A percentile compares a stretch with the other conserved stretches of the same genome.
Conservation (phyloP, 495 filamentous ascomycete species). For the Penicillium paradoxum region DNA sequence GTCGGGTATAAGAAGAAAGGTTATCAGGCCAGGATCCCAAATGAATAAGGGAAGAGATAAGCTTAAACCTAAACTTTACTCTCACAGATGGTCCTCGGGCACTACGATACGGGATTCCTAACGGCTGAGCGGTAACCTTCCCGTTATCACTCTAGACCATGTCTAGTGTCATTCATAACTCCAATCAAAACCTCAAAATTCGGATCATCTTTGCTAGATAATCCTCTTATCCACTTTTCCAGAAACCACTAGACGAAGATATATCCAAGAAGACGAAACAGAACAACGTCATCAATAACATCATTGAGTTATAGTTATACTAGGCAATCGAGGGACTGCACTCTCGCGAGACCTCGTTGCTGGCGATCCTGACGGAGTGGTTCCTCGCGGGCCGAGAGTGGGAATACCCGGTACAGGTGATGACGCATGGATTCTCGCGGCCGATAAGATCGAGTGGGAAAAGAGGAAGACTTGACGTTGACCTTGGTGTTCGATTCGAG, state of each 20-base stretch:
- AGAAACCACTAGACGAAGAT: constrained; percentile 10
- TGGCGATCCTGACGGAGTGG: constrained; percentile 21
- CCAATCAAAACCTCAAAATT: no score
- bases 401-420: constrained; percentile 20
- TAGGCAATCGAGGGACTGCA: constrained; percentile 1
- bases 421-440: background rate
- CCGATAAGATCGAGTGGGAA: background rate
- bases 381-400: constrained; percentile 24
- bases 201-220: no score
- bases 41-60: no score
- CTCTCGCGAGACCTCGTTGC: constrained; percentile 2
- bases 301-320: background rate
- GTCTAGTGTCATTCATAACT: no score
- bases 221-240: no score
- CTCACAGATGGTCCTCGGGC: no score
- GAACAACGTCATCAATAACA: constrained; percentile 15
- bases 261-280: constrained; percentile 14
- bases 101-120: no score
- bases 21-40: no score
- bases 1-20: no score
- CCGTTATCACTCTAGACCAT: no score
- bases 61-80: no score
- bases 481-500: background rate
- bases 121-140: no score
- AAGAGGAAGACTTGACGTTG: background rate